A percentile compares a stretch with the other conserved stretches of the same genome.
Evolutionary conservation across 208 protist species (phyloP).

Genomic region (Crithidia mellificae): DNA sequence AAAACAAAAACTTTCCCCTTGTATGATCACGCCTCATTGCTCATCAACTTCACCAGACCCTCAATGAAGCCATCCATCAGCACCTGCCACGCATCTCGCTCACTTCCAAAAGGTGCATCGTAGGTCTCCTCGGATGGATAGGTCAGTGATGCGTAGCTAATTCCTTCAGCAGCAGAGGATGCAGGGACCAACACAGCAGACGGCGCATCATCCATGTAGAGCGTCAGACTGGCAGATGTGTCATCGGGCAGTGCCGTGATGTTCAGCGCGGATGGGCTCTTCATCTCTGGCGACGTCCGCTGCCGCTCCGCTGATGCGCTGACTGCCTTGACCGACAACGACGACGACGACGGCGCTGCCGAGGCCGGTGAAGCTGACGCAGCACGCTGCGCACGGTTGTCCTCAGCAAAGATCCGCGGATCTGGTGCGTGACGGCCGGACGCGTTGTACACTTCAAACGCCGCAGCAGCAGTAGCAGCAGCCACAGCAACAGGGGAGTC

Average conservation of each 20-base stretch:
- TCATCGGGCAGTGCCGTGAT: background rate
- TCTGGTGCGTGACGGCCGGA: constrained; percentile 25
- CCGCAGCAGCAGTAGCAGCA: background rate
- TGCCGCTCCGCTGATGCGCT: background rate
- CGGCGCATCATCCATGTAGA: background rate
- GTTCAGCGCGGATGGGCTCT: background rate
- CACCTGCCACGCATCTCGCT: constrained; percentile 27
- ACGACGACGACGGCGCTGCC: background rate
- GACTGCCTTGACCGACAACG: background rate
- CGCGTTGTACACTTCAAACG: background rate
- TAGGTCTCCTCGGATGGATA: constrained; percentile 27
- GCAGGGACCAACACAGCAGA: background rate
- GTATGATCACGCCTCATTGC: background rate
- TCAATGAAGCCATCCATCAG: constrained; percentile 35
- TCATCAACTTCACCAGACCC: constrained; percentile 22
- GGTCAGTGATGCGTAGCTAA: background rate
- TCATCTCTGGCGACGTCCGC: background rate
- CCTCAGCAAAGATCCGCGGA: constrained; percentile 16
- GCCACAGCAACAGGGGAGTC: background rate
- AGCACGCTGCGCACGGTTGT: background rate
- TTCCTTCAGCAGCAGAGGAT: background rate
- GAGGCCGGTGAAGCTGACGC: too few relatives aligned
- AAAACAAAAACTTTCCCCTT: too few relatives aligned
- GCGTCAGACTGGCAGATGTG: background rate
- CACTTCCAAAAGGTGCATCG: constrained; percentile 14